Evolutionary conservation across 1,284 basidiomycete species (phyloP), one percentile per base, ranked within the genome.

Genomic region (Puccinia brachypodii): DNA sequence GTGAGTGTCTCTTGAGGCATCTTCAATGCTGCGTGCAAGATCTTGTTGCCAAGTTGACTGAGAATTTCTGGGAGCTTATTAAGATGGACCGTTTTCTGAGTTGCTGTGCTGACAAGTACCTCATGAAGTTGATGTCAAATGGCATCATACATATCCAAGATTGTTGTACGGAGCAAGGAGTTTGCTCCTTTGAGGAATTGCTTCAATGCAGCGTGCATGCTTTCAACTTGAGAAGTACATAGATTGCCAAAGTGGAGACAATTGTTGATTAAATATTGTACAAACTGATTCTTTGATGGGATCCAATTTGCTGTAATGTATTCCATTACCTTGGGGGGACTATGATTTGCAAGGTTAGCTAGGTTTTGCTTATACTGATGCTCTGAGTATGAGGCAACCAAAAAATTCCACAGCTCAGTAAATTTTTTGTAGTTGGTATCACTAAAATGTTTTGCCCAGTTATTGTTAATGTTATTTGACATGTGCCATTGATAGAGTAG

Each of bases 401-500:
- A 25, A n/a, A n/a, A 64, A 64, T 64, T 64, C 60, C 22, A 33
- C 11, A 9, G 22, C 28, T n/a, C 13, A 11, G 11, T 50, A 22
- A 50, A 50, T 50, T 50, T 50, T 50, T 25, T 13, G 28, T 13
- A 33, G 31, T 9, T 13, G 11, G 11, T 25, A 13, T 64, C 60
- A 25, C 28, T 9, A 64, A 64, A 22, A 11, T n/a, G 47, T 22
- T 50, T 50, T 50, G 11, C 11, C 11, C 47, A 50, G n/a, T 71
- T 36, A 13, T n/a, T 13, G 36, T 40, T 14, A 19, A 71, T 36
- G 19, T 40, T 71, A 19, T 71, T 71, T 19, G 7, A 6, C 14
- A 71, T 71, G 68, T 71, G 68, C 68, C 68, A 71, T 19, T 22
- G n/a, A 40, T 38, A 71, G 40, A 71, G 40, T 19, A 71, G 40